Conservation (phyloP, 2,329 filamentous ascomycete species). For the Neonectria faginata region DNA sequence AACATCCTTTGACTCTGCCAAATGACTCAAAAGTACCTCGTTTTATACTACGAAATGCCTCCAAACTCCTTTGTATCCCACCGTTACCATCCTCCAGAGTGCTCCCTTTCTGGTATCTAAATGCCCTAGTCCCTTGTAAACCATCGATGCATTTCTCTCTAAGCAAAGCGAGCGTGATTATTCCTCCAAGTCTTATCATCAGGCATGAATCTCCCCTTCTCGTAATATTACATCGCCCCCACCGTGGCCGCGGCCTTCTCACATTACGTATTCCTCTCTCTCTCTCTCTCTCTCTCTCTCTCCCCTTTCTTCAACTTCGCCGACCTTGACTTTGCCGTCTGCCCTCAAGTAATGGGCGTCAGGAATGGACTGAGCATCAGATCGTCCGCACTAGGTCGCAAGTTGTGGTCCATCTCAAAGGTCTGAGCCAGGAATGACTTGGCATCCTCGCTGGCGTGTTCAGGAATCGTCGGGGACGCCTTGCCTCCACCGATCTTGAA, state of each 20-base stretch:
- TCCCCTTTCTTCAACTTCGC: conserved; percentile 7
- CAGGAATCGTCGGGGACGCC: conserved; percentile 88
- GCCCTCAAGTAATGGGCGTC: conserved; percentile 69
- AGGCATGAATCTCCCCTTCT: conserved; percentile 30
- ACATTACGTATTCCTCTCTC: conserved; percentile 4
- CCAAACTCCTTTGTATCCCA: conserved; percentile 41
- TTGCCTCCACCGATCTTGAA: conserved; percentile 96
- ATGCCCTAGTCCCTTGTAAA: conserved; percentile 32
- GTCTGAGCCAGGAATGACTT: conserved; percentile 86
- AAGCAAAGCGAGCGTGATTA: conserved; percentile 43
- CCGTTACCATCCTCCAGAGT: conserved; percentile 26
- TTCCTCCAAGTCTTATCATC: conserved; percentile 41
- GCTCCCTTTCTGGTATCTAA: conserved; percentile 37
- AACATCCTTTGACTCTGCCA: neutral
- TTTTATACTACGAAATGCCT: conserved; percentile 16
- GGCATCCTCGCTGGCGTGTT: conserved; percentile 86
- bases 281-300: neutral
- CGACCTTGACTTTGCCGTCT: neutral
- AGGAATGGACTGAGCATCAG: conserved; percentile 87
- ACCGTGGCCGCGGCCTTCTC: neutral
- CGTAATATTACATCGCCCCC: conserved; percentile 24
- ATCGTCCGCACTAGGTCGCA: conserved; percentile 91
- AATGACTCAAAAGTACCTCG: neutral
- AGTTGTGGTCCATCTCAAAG: conserved; percentile 95
- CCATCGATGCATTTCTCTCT: conserved; percentile 36